Evolutionary conservation across 495 filamentous ascomycete genomes (phyloP).

Genomic region (Penicillium cinerascens): DNA sequence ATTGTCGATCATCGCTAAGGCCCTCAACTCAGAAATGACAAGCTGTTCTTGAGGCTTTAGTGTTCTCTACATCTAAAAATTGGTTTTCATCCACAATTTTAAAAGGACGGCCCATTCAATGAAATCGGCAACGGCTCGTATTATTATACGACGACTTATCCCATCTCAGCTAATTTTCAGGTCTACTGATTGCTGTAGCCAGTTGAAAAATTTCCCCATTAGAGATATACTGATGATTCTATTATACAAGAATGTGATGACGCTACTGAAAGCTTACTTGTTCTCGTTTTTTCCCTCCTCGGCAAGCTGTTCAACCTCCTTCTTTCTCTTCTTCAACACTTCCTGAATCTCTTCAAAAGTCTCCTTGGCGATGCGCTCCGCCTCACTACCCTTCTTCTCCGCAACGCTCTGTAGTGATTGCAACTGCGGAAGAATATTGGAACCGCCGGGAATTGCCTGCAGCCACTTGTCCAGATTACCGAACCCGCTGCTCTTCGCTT

Average conservation of each 20-base stretch:
- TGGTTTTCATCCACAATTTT: too few relatives aligned
- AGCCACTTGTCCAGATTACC: constrained; percentile 45
- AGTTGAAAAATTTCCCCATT: too few relatives aligned
- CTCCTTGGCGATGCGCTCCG: constrained; percentile 57
- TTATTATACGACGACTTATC: too few relatives aligned
- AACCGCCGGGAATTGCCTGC: constrained; percentile 50
- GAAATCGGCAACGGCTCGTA: too few relatives aligned
- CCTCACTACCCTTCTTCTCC: constrained; percentile 57
- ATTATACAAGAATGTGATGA: too few relatives aligned
- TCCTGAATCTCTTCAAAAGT: constrained; percentile 50
- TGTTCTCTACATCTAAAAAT: too few relatives aligned
- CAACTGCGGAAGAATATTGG: constrained; percentile 54
- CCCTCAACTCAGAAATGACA: too few relatives aligned
- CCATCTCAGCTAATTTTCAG: neutral
- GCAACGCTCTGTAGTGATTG: constrained; percentile 50
- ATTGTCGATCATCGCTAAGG: too few relatives aligned
- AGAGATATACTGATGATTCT: too few relatives aligned
- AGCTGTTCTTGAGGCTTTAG: too few relatives aligned
- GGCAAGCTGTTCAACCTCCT: constrained; percentile 39
- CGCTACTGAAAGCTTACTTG: neutral
- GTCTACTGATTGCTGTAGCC: too few relatives aligned
- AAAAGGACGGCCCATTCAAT: too few relatives aligned
- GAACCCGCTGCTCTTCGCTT: constrained; percentile 46
- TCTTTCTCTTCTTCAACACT: constrained; percentile 42
- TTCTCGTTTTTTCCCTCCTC: constrained; percentile 31